Conservation (phyloP, 257 asterid species). For the Plectranthus barbatus region DNA sequence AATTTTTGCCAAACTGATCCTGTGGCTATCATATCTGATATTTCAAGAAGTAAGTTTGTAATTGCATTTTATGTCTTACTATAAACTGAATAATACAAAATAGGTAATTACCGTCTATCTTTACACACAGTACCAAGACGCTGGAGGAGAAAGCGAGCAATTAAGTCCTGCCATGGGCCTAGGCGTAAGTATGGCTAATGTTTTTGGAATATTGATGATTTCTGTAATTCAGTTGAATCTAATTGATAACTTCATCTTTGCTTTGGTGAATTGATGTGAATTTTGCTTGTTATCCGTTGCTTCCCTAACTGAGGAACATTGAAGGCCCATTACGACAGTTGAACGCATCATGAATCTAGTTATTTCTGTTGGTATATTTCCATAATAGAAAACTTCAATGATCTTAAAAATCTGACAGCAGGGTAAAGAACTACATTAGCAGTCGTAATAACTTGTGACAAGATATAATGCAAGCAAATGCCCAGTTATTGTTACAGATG, state of each 20-base stretch:
- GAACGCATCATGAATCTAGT: background rate
- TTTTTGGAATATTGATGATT: background rate
- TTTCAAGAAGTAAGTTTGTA: slow-evolving; percentile 56
- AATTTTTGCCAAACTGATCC: slow-evolving; percentile 70
- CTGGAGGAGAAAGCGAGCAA: slow-evolving; percentile 70
- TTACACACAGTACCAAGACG: slow-evolving; percentile 67
- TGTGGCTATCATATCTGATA: slow-evolving; percentile 49
- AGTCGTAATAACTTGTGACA: background rate
- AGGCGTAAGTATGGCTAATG: slow-evolving; percentile 51
- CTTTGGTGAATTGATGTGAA: slow-evolving; percentile 6
- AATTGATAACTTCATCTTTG: background rate
- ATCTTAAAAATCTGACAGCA: background rate
- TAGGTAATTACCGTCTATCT: slow-evolving; percentile 37
- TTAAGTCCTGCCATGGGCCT: slow-evolving; percentile 62
- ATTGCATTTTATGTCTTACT: slow-evolving; percentile 1
- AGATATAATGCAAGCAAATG: background rate
- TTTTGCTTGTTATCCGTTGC: background rate
- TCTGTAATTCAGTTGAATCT: background rate
- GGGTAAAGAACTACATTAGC: background rate
- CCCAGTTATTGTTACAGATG: background rate
- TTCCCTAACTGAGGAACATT: slow-evolving; percentile 1
- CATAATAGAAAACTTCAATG: background rate
- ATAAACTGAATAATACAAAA: slow-evolving; percentile 6
- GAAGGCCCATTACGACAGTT: background rate
- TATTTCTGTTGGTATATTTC: background rate